Percentiles rank a stretch among this genome's conserved stretches.
phyloP scores from a whole-genome alignment of 2,329 filamentous ascomycete genomes.

The Penicillium sp. region DNA sequence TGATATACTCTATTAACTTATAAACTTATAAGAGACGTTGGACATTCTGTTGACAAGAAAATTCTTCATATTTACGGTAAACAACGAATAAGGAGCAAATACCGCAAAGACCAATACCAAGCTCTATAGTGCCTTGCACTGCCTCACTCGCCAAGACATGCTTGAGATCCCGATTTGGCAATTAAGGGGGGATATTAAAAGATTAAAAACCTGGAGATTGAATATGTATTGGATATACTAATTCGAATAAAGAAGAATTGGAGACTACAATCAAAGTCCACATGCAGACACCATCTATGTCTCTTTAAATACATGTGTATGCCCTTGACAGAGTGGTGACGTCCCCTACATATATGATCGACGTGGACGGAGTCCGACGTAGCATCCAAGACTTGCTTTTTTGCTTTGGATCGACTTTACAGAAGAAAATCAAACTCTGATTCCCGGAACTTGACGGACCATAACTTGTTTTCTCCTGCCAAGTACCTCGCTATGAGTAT shows the following conservation, averaged over 20 bases:
- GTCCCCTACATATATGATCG: background rate
- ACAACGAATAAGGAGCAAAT: background rate
- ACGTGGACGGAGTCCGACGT: background rate
- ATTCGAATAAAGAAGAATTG: background rate
- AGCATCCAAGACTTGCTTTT: background rate
- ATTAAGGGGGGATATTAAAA: background rate
- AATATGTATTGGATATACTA: background rate
- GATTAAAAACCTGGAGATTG: background rate
- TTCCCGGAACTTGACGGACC: background rate
- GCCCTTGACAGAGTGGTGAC: background rate
- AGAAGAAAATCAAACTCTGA: background rate
- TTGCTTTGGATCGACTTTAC: background rate
- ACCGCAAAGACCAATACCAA: constrained; percentile 3
- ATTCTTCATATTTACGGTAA: background rate
- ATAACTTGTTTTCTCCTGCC: background rate
- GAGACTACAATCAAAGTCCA: background rate
- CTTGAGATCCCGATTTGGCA: background rate
- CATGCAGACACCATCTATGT: no score
- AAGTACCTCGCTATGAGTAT: background rate
- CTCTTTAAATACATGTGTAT: background rate
- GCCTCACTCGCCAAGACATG: constrained; percentile 24
- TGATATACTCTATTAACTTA: no score
- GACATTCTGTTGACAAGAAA: background rate
- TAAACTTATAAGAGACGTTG: no score
- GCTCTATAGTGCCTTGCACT: constrained; percentile 28